Evolutionary conservation across 768 basidiomycete genomes (phyloP).

Genomic region (Porphyrellus cyaneotinctus): DNA sequence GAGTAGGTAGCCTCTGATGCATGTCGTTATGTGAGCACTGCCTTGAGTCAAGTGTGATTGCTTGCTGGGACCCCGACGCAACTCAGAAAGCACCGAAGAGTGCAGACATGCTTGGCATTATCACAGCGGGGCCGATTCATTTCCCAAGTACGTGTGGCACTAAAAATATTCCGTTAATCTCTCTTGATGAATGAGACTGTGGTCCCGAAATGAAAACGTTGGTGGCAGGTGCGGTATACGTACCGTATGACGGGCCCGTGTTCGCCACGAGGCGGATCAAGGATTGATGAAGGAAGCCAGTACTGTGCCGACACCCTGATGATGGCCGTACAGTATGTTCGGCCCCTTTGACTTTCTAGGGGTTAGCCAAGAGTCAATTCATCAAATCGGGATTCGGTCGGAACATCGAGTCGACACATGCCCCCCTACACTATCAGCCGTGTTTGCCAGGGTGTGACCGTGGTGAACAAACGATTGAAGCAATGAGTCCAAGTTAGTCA

Average conservation of each 20-base stretch:
- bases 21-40: slow-evolving; percentile 1
- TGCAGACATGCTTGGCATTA: slow-evolving; percentile 6
- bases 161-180: background rate
- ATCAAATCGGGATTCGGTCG: background rate
- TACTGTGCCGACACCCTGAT: background rate
- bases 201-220: slow-evolving; percentile 19
- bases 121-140: slow-evolving; percentile 17
- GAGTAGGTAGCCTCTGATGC: background rate
- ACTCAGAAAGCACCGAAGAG: slow-evolving; percentile 2
- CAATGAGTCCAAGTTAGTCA: background rate
- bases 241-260: slow-evolving; percentile 10
- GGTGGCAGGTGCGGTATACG: slow-evolving; percentile 10
- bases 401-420: too few species aligned
- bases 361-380: background rate
- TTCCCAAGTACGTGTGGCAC: background rate
- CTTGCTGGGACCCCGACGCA: slow-evolving; percentile 3
- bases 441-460: too few species aligned
- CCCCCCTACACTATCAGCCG: too few species aligned
- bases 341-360: background rate
- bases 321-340: background rate
- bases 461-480: background rate
- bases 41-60: background rate
- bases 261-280: slow-evolving; percentile 24
- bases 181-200: slow-evolving; percentile 12
- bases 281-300: slow-evolving; percentile 1